phyloP scores from a whole-genome alignment of 805 yeast species.

The Saccharomycopsis oosterbeekiorum region DNA sequence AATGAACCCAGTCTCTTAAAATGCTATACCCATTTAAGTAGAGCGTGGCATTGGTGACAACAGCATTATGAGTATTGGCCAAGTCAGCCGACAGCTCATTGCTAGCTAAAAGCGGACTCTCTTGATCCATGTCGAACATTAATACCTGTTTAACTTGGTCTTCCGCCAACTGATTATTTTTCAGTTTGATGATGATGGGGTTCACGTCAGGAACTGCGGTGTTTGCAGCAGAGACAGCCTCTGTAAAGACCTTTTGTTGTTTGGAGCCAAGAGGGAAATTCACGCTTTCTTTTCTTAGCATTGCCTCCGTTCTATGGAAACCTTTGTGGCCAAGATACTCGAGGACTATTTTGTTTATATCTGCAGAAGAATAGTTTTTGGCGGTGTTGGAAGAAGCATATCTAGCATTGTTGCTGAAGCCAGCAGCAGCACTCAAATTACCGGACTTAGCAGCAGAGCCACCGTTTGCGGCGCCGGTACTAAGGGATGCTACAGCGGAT shows the following conservation, averaged over 20 bases:
- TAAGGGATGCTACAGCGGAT: background rate
- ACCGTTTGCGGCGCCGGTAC: background rate
- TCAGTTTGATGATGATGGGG: conserved; percentile 19
- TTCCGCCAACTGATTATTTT: background rate
- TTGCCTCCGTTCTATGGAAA: conserved; percentile 86
- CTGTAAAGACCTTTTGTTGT: conserved; percentile 24
- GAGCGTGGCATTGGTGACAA: conserved; percentile 21
- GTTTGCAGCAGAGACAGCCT: conserved; percentile 40
- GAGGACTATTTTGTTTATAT: conserved; percentile 81
- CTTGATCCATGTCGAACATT: background rate
- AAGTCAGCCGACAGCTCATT: background rate
- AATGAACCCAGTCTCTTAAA: conserved; percentile 80
- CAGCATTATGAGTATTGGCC: background rate
- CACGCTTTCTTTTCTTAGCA: conserved; percentile 66
- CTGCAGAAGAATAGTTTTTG: conserved; percentile 60
- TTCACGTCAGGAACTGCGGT: conserved; percentile 20
- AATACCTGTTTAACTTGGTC: background rate
- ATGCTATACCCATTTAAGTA: conserved; percentile 75
- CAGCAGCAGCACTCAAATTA: background rate
- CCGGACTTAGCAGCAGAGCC: background rate
- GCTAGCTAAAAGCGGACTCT: background rate
- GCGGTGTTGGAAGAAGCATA: conserved; percentile 19
- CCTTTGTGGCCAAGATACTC: conserved; percentile 93
- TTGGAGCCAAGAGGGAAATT: conserved; percentile 38
- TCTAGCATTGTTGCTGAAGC: background rate